Evolutionary conservation across 495 filamentous ascomycete genomes (phyloP), one percentile per base, ranked within the genome.

Genomic region (Aspergillus homomorphus): DNA sequence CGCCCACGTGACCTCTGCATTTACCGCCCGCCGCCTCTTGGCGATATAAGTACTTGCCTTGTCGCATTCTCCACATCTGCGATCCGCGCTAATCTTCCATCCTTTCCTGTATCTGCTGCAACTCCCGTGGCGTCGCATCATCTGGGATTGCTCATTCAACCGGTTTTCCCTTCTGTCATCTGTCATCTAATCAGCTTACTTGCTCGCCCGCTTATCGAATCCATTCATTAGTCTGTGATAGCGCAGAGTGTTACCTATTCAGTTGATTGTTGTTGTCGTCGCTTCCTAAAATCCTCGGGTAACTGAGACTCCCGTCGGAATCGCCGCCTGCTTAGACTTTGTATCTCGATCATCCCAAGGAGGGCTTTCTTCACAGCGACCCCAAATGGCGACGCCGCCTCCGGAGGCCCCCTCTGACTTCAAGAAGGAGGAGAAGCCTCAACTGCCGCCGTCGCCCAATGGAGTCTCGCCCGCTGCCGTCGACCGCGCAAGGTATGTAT

Each of bases 391-490:
- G 66, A 79, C 77, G 53, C 77, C 77, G 69, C 77, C 77, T 70
- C 75, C 77, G 28, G 77, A 79, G 73, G 74, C 68, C 46, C 48
- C 69, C 59, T 65, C 71, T 59, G 53, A 64, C 30, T 52, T 72
- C 44, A 79, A 78, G 69, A 79, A 78, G 69, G 73, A 76, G 68
- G 75, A 76, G 54, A 78, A 79, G 72, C 74, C 72, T 67, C 74
- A 75, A 69, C 59, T 76, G 54, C 74, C 73, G 52, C 75, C 73
- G 22, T 73, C 74, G 54, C 73, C 75, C 23, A 73, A 69, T 60
- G 75, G 71, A 51, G 60, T 64, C 20, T 63, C 76, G 20, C 68
- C 69, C n/a, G 63, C 62, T 42, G 70, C 71, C 22, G 45, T 68
- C 41, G 66, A 57, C 50, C 63, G 59, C 20, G 60, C 54, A 56